Percentiles rank a stretch among this genome's conserved stretches.
Evolutionary conservation across 2,329 filamentous ascomycete genomes (phyloP).

Genomic region (Neonectria coccinea): DNA sequence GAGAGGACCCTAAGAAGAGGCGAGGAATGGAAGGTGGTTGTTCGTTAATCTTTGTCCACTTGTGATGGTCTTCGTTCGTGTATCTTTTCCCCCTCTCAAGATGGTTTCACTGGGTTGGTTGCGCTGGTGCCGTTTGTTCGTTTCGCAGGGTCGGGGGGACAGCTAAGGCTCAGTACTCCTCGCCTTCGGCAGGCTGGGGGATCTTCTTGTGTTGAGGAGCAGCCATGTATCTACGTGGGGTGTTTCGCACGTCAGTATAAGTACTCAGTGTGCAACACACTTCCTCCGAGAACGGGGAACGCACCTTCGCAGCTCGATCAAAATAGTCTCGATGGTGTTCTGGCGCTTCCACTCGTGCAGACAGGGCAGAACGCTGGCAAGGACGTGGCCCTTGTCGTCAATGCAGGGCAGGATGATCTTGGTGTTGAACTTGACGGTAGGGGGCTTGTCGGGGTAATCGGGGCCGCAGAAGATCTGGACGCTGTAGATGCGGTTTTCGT

Average conservation of each 20-base stretch:
- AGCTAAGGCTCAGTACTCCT: conserved; percentile 56
- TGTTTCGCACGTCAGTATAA: conserved; percentile 3
- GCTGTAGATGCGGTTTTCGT: conserved; percentile 99
- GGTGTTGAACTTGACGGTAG: conserved; percentile 91
- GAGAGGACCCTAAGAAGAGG: conserved; percentile 26
- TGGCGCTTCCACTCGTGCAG: conserved; percentile 91
- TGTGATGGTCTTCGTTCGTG: conserved; percentile 19
- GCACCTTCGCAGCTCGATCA: conserved; percentile 86
- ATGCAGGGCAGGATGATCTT: conserved; percentile 98
- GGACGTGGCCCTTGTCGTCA: conserved; percentile 85
- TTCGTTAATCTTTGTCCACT: conserved; percentile 33
- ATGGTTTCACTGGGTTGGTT: conserved; percentile 17
- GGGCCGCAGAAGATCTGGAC: conserved; percentile 95
- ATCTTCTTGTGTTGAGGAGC: conserved; percentile 93
- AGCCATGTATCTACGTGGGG: conserved; percentile 83
- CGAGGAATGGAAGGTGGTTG: conserved; percentile 30
- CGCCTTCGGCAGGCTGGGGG: conserved; percentile 90
- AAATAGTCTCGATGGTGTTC: conserved; percentile 93
- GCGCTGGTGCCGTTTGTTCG: conserved; percentile 5
- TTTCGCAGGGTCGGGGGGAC: conserved; percentile 7
- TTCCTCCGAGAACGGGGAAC: conserved; percentile 32
- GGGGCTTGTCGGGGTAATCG: conserved; percentile 89
- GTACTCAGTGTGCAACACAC: background rate
- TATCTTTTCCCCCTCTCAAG: conserved; percentile 13
- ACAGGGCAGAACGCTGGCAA: conserved; percentile 85